Evolutionary conservation across 495 filamentous ascomycete species (phyloP), one percentile per base, ranked within the genome.

Genomic region (Tuber calosporum): DNA sequence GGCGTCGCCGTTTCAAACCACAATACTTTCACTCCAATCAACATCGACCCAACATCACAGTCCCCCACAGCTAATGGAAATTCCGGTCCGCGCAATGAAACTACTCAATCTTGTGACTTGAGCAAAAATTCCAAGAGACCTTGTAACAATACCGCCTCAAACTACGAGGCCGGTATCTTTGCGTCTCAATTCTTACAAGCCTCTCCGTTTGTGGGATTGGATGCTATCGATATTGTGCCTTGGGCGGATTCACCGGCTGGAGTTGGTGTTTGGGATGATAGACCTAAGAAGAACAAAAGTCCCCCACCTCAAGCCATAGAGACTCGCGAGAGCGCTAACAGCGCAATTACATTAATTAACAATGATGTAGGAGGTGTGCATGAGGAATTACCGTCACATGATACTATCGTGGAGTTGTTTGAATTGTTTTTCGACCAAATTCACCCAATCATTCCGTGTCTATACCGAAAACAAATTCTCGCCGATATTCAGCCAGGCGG

Each of bases 181-280:
- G 79, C 78, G 2, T 66, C 69, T 30, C 78, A 79, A 36, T 80
- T 79, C 22, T 69, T 80, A 20, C 78, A 80, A 72, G 78, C 78
- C 4, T 77, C 77, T 22, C 77, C 77, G 36, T 71, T 80, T 37
- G 62, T 53, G 38, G 74, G 78, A 17, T 42, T 76, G 37, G 77
- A 75, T 26, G 40, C 53, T 22, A 68, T 66, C 5, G 74, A 80
- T 26, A 71, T 66, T 41, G n/a, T 70, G 40, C 62, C 66, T 17
- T 74, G 77, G 77, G 69, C 77, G 26, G 78, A 76, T 11, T 40
- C 68, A 11, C 73, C 67, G 4, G 26, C 43, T 22, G 36, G 11
- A 5, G 69, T 68, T 42, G 38, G 20, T 13, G 43, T 62, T 67
- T 38, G 45, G 58, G 43, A 45, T 26, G 74, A 76, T n/a, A 40